Percentiles rank a stretch among this genome's conserved stretches.
phyloP scores from a whole-genome alignment of 345 rosid species.

The Melastoma malabathricum region DNA sequence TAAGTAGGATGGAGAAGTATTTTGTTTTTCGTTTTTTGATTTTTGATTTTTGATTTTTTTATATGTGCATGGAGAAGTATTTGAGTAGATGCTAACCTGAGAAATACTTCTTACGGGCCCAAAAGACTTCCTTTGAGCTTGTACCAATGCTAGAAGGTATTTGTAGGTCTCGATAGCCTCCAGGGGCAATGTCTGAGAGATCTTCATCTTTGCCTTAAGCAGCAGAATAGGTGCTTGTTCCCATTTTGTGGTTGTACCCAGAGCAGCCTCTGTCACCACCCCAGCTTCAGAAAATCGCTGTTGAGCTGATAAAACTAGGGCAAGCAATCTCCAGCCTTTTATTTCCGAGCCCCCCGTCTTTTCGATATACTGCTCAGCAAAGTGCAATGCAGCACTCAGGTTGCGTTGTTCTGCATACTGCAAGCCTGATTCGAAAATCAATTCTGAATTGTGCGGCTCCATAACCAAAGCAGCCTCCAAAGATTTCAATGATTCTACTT shows the following conservation, averaged over 20 bases:
- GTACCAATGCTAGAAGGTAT: constrained; percentile 80
- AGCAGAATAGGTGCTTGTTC: constrained; percentile 74
- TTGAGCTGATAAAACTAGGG: constrained; percentile 76
- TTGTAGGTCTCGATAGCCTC: constrained; percentile 83
- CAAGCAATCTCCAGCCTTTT: constrained; percentile 86
- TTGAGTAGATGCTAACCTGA: constrained; percentile 13
- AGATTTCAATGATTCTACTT: constrained; percentile 66
- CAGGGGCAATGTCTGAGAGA: constrained; percentile 46
- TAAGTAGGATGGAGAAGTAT: no score
- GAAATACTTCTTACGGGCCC: constrained; percentile 47
- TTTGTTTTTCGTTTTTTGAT: no score
- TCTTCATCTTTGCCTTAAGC: constrained; percentile 73
- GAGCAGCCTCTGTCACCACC: constrained; percentile 80
- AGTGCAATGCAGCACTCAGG: constrained; percentile 50
- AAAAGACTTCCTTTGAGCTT: constrained; percentile 75
- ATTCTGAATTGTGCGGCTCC: constrained; percentile 60
- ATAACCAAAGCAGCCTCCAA: constrained; percentile 50
- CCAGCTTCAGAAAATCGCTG: constrained; percentile 78
- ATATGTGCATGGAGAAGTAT: no score
- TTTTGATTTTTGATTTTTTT: no score
- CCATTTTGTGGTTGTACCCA: constrained; percentile 89
- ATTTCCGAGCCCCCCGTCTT: constrained; percentile 68
- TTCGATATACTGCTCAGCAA: constrained; percentile 63
- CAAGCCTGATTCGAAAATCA: constrained; percentile 70
- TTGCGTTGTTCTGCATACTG: constrained; percentile 82